Percentiles rank a stretch among this genome's conserved stretches.
phyloP scores from a whole-genome alignment of 2,329 filamentous ascomycete genomes.

The Diaporthe ilicicola region DNA sequence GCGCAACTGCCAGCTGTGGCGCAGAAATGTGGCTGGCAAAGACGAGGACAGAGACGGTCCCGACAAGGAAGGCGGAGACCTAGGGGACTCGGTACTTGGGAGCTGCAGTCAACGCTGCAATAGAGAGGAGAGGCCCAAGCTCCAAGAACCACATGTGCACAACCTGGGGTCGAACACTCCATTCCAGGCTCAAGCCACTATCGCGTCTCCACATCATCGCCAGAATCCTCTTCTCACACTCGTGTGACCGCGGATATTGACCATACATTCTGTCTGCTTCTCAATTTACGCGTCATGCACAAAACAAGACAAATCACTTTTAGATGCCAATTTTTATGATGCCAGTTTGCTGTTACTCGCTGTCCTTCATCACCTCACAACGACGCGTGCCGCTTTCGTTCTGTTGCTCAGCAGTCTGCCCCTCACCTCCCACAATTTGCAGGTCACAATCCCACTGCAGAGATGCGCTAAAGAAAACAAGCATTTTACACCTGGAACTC shows the following conservation, averaged over 20 bases:
- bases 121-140: neutral
- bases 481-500: no score
- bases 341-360: no score
- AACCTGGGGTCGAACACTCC: neutral
- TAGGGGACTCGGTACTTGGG: neutral
- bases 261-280: neutral
- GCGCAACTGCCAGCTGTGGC: neutral
- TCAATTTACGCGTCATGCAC: neutral
- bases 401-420: no score
- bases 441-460: no score
- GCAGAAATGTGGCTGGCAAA: neutral
- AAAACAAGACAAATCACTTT: neutral
- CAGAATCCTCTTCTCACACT: neutral
- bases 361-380: no score
- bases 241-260: no score
- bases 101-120: no score
- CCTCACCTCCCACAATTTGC: no score
- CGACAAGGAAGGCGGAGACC: neutral
- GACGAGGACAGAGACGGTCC: neutral
- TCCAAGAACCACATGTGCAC: neutral
- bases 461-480: no score
- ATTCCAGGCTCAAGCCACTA: neutral
- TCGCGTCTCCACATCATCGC: neutral
- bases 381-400: no score
- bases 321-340: neutral